Evolutionary conservation across 768 basidiomycete species (phyloP).

Genomic region (Mycena polygramma): DNA sequence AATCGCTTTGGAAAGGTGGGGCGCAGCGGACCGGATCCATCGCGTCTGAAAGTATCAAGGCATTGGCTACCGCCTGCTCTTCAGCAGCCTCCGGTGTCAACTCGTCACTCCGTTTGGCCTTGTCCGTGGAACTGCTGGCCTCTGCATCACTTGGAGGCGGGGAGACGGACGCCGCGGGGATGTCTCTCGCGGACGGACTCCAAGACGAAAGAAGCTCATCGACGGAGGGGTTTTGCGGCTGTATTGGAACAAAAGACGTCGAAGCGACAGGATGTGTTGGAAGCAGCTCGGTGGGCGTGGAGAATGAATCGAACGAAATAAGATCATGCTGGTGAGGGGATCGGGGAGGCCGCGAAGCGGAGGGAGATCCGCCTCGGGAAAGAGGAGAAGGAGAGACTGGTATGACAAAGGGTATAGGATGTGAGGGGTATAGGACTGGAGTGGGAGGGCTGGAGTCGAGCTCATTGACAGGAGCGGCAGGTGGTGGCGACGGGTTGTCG

Average conservation of each 20-base stretch:
- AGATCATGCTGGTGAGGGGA: constrained; percentile 45
- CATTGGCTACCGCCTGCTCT: constrained; percentile 35
- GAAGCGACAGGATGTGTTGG: constrained; percentile 35
- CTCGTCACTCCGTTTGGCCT: constrained; percentile 1
- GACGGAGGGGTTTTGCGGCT: constrained; percentile 40
- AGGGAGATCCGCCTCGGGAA: constrained; percentile 28
- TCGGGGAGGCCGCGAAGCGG: constrained; percentile 14
- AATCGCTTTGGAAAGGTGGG: neutral
- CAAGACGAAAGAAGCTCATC: constrained; percentile 45
- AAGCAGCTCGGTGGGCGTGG: constrained; percentile 42
- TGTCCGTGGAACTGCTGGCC: constrained; percentile 15
- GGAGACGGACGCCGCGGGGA: constrained; percentile 19
- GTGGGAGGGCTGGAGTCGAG: constrained; percentile 32
- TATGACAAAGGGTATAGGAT: constrained; percentile 29
- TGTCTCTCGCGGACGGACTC: constrained; percentile 31
- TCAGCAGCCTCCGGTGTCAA: constrained; percentile 32
- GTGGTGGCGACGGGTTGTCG: constrained; percentile 83
- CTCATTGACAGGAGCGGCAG: constrained; percentile 39
- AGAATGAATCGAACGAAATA: constrained; percentile 59
- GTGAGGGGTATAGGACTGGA: constrained; percentile 22
- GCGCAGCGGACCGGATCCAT: neutral
- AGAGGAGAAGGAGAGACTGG: constrained; percentile 25
- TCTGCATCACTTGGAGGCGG: constrained; percentile 20
- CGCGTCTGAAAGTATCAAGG: constrained; percentile 18
- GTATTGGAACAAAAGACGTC: constrained; percentile 28